Base-by-base conservation (phyloP, 257 asterid genomes). In the Capsicum pubescens region DNA sequence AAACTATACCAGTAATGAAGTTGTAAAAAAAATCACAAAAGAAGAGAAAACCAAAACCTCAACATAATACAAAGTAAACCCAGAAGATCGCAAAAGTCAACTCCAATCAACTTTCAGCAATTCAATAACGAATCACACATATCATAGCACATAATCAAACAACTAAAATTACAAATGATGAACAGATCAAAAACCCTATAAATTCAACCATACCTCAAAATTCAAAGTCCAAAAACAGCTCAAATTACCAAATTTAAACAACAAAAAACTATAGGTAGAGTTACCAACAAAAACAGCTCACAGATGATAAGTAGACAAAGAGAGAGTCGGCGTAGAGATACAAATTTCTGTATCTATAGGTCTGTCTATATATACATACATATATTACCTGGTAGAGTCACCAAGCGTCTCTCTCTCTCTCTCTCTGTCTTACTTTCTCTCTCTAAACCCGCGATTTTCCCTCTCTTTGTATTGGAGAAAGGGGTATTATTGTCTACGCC, bases 401-500 rank as follows among this genome's bases (percentile, higher is more conserved):
- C 80, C 80, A 6, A 50, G 39, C n/a, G 42, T 70, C 56, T 71
- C 79, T 70, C 79, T 70, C 59, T 1, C n/a, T n/a, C n/a, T 69
- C 55, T 70, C 79, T 70, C 59, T 1, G 32, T 26, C 32, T 26
- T 26, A 26, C 32, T 66, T 10, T 71, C 16, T 70, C 79, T 71
- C 79, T 71, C 81, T 74, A 74, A 17, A 74, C 81, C 61, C 81
- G 81, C 81, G 21, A 2, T 74, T 74, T 74, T 74, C 81, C 50
- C 80, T 48, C 80, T 72, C 80, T 19, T 39, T 61, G 36, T 61
- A 39, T 39, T 39, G 44, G 44, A 39, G 44, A 4, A 39, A 44
- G 48, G 48, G 48, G 48, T 44, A 4, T 44, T 44, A 44, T 44
- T 44, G 48, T 44, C 48, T 44, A 44, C 48, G 48, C 8, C 48